These are phyloP conservation scores for Plasmodium vinckei DNA, from an alignment of 169 alveolate species.

Conservation along the genomic window DNA sequence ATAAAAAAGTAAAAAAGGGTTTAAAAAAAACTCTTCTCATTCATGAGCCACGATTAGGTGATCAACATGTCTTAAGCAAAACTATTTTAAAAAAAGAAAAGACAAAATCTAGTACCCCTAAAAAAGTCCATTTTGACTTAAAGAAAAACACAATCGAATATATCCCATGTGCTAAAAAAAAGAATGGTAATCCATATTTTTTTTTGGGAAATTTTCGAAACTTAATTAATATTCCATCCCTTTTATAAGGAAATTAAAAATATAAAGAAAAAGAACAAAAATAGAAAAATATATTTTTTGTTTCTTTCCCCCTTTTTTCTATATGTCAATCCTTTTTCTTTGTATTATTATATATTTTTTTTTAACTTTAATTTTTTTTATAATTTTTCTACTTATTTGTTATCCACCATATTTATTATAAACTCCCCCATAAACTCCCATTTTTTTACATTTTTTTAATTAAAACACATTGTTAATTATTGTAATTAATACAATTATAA, in stretches of 20 bases:
- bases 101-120: constrained; percentile 29
- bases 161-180: constrained; percentile 51
- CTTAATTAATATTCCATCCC: constrained; percentile 37
- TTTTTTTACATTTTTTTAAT: too few relatives aligned
- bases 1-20: neutral
- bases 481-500: too few relatives aligned
- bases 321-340: too few relatives aligned
- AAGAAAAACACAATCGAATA: constrained; percentile 56
- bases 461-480: too few relatives aligned
- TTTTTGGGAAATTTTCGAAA: constrained; percentile 47
- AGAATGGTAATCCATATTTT: constrained; percentile 21
- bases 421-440: too few relatives aligned
- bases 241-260: constrained; percentile 11
- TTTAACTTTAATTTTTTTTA: too few relatives aligned
- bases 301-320: too few relatives aligned
- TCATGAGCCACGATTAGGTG: neutral
- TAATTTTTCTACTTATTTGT: too few relatives aligned
- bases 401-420: too few relatives aligned
- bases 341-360: too few relatives aligned
- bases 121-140: constrained; percentile 60
- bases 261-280: constrained; percentile 4
- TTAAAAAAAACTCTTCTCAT: neutral
- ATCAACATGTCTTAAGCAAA: neutral
- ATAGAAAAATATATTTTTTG: too few relatives aligned
- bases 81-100: constrained; percentile 66